These are phyloP conservation scores for Saposhnikovia divaricata DNA, from an alignment of 129 eudicot genomes.

Conservation along the genomic window DNA sequence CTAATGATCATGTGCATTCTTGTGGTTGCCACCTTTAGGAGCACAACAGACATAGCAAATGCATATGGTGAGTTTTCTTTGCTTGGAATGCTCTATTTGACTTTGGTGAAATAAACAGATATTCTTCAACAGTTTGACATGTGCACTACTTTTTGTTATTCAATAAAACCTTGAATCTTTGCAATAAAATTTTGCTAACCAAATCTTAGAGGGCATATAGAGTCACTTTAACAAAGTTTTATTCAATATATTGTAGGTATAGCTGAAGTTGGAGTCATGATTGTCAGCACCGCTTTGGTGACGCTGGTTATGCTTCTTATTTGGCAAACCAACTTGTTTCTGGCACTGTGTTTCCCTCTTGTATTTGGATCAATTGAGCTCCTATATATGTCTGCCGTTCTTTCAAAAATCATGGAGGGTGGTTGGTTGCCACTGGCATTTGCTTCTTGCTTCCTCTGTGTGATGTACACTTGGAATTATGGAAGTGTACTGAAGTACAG, in stretches of 20 bases:
- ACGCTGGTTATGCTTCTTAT: conserved; percentile 93
- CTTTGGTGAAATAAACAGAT: background rate
- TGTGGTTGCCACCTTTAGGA: conserved; percentile 81
- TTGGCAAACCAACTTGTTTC: conserved; percentile 76
- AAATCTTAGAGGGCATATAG: background rate
- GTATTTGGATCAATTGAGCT: conserved; percentile 79
- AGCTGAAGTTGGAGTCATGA: conserved; percentile 95
- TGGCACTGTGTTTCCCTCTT: conserved; percentile 61
- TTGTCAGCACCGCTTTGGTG: conserved; percentile 74
- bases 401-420: conserved; percentile 77
- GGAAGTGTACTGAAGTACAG: conserved; percentile 88
- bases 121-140: background rate
- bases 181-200: background rate
- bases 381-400: conserved; percentile 68
- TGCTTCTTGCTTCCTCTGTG: conserved; percentile 66
- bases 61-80: conserved; percentile 63
- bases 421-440: conserved; percentile 95
- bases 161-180: background rate
- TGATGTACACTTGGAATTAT: conserved; percentile 93
- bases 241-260: conserved; percentile 46
- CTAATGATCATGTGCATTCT: conserved; percentile 86
- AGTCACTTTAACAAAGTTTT: background rate
- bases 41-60: conserved; percentile 86
- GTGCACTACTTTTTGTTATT: background rate
- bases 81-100: background rate